Base-by-base conservation (phyloP, 495 filamentous ascomycete genomes). In the Neurospora sp. region DNA sequence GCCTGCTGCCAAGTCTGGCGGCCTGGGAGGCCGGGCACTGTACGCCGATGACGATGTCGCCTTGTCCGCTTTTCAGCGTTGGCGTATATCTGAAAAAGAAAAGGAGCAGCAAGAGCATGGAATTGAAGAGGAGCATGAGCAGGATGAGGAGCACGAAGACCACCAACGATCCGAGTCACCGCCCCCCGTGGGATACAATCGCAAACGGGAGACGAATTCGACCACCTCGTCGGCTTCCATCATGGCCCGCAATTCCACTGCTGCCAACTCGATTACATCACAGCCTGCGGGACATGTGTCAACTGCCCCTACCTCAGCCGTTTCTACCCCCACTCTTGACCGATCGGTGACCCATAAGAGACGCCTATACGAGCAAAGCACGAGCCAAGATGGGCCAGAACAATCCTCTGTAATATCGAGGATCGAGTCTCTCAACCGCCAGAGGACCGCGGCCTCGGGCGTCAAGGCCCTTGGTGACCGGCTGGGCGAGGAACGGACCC, bases 221-320 rank as follows among this genome's bases (percentile, higher is more conserved):
- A 97, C 96, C 0, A 95, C 92, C 0, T 92, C 90, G 27, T 97
- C 94, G 1, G 89, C 86, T 2, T 89, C 89, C 27, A 88, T 87
- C 6, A 85, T 90, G 70, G 88, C 88, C 35, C 89, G 93, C 14
- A 89, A 87, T 16, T 98, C 96, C 2, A 97, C 96, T 20, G 94
- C 93, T 45, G 96, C 94, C 6, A 98, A 95, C 5, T 99, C 96
- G 0, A 85, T 97, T 71, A 89, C 91, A n/a, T 97, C 94, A 16
- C 89, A 93, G 71, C 85, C 84, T 14, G 83, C 89, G 2, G 81
- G 82, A 7, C 86, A 85, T 7, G 31, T 86, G 10, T 78, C 84
- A 5, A 80, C 80, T 20, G 76, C 82, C 5, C 69, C 78, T 53
- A 72, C 77, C n/a, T 78, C 80, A 42, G 77, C 75, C 39, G 74